Conservation (phyloP, 805 yeast species). For the Pichia californica region DNA sequence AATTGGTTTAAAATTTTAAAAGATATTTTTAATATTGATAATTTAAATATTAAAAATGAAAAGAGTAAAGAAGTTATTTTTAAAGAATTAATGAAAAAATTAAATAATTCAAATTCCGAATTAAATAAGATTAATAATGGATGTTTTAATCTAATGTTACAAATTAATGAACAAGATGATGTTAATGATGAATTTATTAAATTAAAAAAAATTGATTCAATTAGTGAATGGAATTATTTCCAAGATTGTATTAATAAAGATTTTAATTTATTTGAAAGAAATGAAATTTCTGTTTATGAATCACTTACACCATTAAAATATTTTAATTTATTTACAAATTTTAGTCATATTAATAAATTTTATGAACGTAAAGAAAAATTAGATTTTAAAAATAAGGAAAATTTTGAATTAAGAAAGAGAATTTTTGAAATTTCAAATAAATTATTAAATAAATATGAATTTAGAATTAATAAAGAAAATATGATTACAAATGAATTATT, state of each 20-base stretch:
- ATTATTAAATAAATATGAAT: conserved; percentile 19
- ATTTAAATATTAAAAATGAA: conserved; percentile 37
- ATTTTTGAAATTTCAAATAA: conserved; percentile 30
- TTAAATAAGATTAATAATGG: conserved; percentile 65
- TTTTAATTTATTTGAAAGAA: conserved; percentile 39
- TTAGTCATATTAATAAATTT: conserved; percentile 44
- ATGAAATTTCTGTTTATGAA: conserved; percentile 35
- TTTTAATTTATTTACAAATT: conserved; percentile 44
- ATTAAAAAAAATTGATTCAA: conserved; percentile 47
- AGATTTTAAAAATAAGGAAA: conserved; percentile 31
- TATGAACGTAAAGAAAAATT: conserved; percentile 13
- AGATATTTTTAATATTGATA: conserved; percentile 40
- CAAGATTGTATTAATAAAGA: conserved; percentile 53
- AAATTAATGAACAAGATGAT: conserved; percentile 40
- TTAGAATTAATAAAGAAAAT: conserved; percentile 21
- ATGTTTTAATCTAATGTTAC: conserved; percentile 56
- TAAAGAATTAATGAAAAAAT: conserved; percentile 13
- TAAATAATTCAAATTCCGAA: conserved; percentile 40
- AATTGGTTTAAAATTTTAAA: conserved; percentile 67
- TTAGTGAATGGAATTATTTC: conserved; percentile 74
- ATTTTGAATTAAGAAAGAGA: conserved; percentile 32
- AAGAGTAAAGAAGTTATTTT: conserved; percentile 41
- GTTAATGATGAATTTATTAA: conserved; percentile 45
- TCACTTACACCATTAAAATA: conserved; percentile 54
- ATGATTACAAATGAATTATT: conserved; percentile 21